Percentiles rank a stretch among this genome's conserved stretches.
phyloP scores from a whole-genome alignment of 2,329 filamentous ascomycete species.

The Xylaria polymorpha region DNA sequence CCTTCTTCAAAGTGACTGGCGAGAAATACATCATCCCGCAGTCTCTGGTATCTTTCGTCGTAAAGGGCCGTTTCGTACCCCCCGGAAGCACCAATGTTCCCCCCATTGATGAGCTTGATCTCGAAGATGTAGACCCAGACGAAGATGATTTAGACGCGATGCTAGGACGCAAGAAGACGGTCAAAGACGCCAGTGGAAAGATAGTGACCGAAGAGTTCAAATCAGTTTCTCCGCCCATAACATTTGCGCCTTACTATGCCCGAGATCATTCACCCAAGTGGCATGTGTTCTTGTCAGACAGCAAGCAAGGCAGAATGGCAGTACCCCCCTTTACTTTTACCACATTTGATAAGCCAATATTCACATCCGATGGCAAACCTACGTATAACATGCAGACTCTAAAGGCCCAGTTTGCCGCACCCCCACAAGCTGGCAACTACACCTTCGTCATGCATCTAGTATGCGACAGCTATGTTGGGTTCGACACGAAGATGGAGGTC shows the following conservation, averaged over 20 bases:
- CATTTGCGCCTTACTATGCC: constrained; percentile 89
- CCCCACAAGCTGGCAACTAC: constrained; percentile 91
- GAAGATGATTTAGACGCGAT: constrained; percentile 92
- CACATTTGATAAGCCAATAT: constrained; percentile 89
- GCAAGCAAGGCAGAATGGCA: constrained; percentile 93
- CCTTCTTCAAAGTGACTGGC: constrained; percentile 98
- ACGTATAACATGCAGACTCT: constrained; percentile 96
- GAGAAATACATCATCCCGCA: constrained; percentile 93
- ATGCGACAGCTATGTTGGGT: constrained; percentile 94
- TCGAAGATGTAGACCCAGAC: constrained; percentile 91
- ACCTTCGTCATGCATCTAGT: constrained; percentile 94
- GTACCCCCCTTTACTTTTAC: constrained; percentile 97
- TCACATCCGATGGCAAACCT: constrained; percentile 81
- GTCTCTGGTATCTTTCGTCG: constrained; percentile 90
- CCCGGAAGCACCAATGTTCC: constrained; percentile 83
- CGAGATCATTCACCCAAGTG: constrained; percentile 90
- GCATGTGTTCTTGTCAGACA: constrained; percentile 95
- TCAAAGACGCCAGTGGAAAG: constrained; percentile 71
- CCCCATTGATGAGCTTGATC: constrained; percentile 78
- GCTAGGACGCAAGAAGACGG: constrained; percentile 76
- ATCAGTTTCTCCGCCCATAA: constrained; percentile 82
- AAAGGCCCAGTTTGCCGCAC: constrained; percentile 96
- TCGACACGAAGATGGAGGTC: constrained; percentile 92
- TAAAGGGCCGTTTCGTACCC: constrained; percentile 94
- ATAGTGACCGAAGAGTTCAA: constrained; percentile 68